Conservation (phyloP, 768 basidiomycete genomes). For the Boletellus sp. region DNA sequence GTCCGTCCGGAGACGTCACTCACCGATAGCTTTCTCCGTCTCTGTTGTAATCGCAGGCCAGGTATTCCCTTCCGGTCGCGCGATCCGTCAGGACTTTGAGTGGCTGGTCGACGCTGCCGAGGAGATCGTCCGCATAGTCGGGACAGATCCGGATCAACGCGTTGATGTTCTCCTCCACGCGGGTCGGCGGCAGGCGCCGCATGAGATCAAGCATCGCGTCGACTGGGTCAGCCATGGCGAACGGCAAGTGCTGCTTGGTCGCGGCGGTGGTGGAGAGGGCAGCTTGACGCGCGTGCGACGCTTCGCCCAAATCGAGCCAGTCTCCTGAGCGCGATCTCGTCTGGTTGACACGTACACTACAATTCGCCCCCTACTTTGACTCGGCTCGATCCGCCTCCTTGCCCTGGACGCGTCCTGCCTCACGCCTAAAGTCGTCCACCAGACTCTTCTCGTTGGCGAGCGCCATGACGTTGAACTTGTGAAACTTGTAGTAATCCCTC, state of each 20-base stretch:
- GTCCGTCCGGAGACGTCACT: too few relatives aligned
- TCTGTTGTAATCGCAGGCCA: conserved; percentile 90
- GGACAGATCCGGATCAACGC: conserved; percentile 80
- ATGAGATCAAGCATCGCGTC: conserved; percentile 95
- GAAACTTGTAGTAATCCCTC: conserved; percentile 62
- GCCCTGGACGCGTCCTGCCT: conserved; percentile 31
- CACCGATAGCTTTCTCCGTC: conserved; percentile 88
- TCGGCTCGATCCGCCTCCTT: conserved; percentile 9
- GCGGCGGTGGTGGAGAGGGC: too few relatives aligned
- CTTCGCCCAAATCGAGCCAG: background rate
- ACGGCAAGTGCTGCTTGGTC: background rate
- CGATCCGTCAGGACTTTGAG: conserved; percentile 77
- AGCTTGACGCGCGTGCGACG: background rate
- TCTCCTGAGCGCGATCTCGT: background rate
- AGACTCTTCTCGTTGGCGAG: conserved; percentile 53
- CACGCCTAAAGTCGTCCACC: conserved; percentile 32
- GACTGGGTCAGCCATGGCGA: conserved; percentile 67
- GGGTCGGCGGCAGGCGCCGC: conserved; percentile 90
- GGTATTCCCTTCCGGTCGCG: conserved; percentile 81
- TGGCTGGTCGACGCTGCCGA: conserved; percentile 94
- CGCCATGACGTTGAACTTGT: conserved; percentile 79
- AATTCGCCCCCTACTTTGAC: background rate
- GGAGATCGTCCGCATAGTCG: conserved; percentile 91
- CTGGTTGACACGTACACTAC: too few relatives aligned
- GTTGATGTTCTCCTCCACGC: conserved; percentile 83